phyloP scores from a whole-genome alignment of 805 yeast genomes.

The Kodamaea neixiangensis region DNA sequence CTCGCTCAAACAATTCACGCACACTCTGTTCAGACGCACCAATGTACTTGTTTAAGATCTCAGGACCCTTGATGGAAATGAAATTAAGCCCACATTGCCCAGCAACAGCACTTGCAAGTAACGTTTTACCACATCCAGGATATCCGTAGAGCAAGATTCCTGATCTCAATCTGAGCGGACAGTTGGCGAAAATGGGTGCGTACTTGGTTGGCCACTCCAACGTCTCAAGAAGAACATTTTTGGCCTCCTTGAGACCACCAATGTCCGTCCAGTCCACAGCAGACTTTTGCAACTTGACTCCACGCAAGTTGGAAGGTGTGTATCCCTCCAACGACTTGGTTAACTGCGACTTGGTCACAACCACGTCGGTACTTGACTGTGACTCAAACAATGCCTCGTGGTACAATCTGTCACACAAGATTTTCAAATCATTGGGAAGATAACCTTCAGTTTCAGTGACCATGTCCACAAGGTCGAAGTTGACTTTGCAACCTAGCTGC shows the following conservation, averaged over 20 bases:
- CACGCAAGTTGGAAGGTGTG: conserved; percentile 80
- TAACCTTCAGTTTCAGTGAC: conserved; percentile 83
- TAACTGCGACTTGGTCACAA: conserved; percentile 42
- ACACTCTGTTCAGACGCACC: conserved; percentile 97
- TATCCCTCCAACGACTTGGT: conserved; percentile 63
- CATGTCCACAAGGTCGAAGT: conserved; percentile 45
- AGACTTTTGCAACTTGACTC: conserved; percentile 82
- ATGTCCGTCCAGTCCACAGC: conserved; percentile 80
- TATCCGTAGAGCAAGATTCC: conserved; percentile 91
- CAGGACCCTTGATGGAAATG: conserved; percentile 94
- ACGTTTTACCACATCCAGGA: conserved; percentile 97
- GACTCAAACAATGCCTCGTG: conserved; percentile 45
- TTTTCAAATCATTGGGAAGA: conserved; percentile 77
- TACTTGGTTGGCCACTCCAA: conserved; percentile 97
- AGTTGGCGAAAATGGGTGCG: conserved; percentile 88
- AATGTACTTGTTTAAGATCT: conserved; percentile 88
- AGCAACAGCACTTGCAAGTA: conserved; percentile 90
- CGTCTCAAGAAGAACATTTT: conserved; percentile 76
- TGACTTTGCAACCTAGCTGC: conserved; percentile 33
- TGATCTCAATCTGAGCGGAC: conserved; percentile 84
- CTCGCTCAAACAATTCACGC: conserved; percentile 89
- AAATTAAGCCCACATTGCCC: conserved; percentile 92
- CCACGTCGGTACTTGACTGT: neutral
- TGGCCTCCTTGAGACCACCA: conserved; percentile 83
- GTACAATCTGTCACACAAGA: conserved; percentile 67